Evolutionary conservation across 371 early-diverging fungal species (phyloP).

Genomic region (Mortierella sp.): DNA sequence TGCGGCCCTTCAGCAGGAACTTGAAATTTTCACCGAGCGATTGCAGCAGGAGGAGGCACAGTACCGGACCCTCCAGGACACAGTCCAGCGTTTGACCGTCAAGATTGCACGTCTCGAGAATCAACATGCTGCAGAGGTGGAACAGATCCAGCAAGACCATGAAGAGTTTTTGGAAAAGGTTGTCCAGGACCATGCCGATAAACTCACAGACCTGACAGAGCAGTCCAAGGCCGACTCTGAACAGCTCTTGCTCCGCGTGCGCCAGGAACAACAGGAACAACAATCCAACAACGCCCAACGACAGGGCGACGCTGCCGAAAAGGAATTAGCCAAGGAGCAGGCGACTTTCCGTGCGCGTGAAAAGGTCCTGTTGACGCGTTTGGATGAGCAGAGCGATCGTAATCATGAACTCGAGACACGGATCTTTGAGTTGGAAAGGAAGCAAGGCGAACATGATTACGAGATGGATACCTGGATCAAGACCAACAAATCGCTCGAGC

Average conservation of each 20-base stretch:
- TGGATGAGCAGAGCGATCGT: constrained; percentile 18
- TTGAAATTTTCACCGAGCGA: constrained; percentile 18
- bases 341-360: constrained; percentile 23
- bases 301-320: constrained; percentile 4
- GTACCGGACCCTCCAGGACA: constrained; percentile 34
- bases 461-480: constrained; percentile 29
- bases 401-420: constrained; percentile 27
- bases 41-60: constrained; percentile 39
- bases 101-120: constrained; percentile 14
- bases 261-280: constrained; percentile 6
- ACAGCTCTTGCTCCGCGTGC: not conserved
- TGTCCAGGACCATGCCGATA: constrained; percentile 39
- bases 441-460: constrained; percentile 13
- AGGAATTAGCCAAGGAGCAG: constrained; percentile 2
- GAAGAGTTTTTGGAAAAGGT: constrained; percentile 43
- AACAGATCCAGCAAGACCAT: constrained; percentile 35
- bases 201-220: constrained; percentile 31
- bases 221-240: constrained; percentile 25
- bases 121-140: constrained; percentile 29
- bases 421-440: constrained; percentile 18
- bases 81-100: constrained; percentile 34
- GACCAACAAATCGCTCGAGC: constrained; percentile 34
- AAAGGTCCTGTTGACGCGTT: constrained; percentile 11
- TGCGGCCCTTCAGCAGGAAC: constrained; percentile 12
- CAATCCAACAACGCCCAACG: too few relatives aligned